Base-by-base conservation (phyloP, 2,329 filamentous ascomycete genomes). In the Teratosphaeria nubilosa region DNA sequence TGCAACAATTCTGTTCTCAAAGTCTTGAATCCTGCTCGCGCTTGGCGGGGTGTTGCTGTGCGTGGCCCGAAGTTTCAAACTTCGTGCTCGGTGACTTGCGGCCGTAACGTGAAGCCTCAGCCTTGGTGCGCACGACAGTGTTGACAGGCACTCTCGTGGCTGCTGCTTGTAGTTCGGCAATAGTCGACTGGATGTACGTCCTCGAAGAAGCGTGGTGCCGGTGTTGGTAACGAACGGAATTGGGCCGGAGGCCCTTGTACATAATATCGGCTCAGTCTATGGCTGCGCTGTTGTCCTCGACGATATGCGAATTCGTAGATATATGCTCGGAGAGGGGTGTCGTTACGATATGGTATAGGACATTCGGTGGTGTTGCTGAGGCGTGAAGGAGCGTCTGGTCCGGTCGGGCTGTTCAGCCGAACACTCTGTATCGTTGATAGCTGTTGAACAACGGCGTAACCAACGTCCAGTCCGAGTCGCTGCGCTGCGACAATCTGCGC, bases 141-240 rank as follows among this genome's bases (percentile, higher is more conserved):
- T 48, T 20, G 41, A 48, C 20, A 22, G n/a, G 4, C n/a, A 10
- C 41, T 22, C 37, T 22, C 16, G 45, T 52, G 48, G 57, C 54
- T 37, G 54, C 56, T 54, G 30, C 53, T 54, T 27, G 20, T 45
- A 32, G 45, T 45, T n/a, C 41, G 41, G 41, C 16, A 48, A 22
- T 24, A 5, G 56, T 32, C 50, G 63, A 63, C 55, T 30, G 63
- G 62, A 58, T 53, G 61, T 62, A 63, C 45, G 59, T 59, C 60
- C 63, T 66, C 65, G 62, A 64, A 64, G 64, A 66, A 63, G 65
- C 56, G 65, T 61, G 59, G 54, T 54, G 53, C 54, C 32, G 54
- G 54, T 45, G 11, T 24, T 34, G 48, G 60, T 58, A 69, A 66
- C 66, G 68, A 69, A 58, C 63, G 68, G 63, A 69, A 66, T 64